Evolutionary conservation across 1,139 yeast species (phyloP).

Genomic region (Lodderomyces elongisporus): DNA sequence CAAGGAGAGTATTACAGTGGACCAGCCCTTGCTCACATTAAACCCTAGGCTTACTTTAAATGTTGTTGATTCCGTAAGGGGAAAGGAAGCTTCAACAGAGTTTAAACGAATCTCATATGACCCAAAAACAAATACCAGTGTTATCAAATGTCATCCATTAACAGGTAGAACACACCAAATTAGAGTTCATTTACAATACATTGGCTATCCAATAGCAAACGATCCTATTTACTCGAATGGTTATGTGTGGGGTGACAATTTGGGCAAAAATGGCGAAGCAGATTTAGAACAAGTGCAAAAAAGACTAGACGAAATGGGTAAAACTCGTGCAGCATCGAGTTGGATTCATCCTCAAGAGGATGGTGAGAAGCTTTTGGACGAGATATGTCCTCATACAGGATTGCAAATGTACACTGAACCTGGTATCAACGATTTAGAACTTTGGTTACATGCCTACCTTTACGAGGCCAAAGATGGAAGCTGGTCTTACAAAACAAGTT

Average conservation of each 20-base stretch:
- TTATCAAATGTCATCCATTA: slow-evolving; percentile 77
- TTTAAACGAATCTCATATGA: slow-evolving; percentile 60
- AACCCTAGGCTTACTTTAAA: slow-evolving; percentile 80
- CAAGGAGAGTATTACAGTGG: slow-evolving; percentile 42
- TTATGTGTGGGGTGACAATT: slow-evolving; percentile 63
- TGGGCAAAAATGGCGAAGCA: slow-evolving; percentile 52
- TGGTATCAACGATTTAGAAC: slow-evolving; percentile 73
- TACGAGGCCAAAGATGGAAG: slow-evolving; percentile 53
- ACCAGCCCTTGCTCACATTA: slow-evolving; percentile 64
- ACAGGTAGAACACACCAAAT: slow-evolving; percentile 97
- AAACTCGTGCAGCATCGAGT: slow-evolving; percentile 59
- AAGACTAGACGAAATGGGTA: slow-evolving; percentile 59
- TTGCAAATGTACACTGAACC: slow-evolving; percentile 84
- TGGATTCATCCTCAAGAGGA: slow-evolving; percentile 56
- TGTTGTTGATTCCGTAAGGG: slow-evolving; percentile 55
- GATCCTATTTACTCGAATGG: slow-evolving; percentile 79
- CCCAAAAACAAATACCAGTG: slow-evolving; percentile 50
- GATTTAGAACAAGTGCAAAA: slow-evolving; percentile 28
- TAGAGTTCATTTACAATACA: slow-evolving; percentile 80
- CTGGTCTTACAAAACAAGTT: slow-evolving; percentile 77
- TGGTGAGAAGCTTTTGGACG: slow-evolving; percentile 57
- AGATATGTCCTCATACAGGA: slow-evolving; percentile 61
- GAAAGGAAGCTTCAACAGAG: slow-evolving; percentile 59
- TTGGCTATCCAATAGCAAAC: slow-evolving; percentile 90
- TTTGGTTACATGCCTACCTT: slow-evolving; percentile 87